Conservation (phyloP, 768 basidiomycete genomes). For the Serendipita indica region DNA sequence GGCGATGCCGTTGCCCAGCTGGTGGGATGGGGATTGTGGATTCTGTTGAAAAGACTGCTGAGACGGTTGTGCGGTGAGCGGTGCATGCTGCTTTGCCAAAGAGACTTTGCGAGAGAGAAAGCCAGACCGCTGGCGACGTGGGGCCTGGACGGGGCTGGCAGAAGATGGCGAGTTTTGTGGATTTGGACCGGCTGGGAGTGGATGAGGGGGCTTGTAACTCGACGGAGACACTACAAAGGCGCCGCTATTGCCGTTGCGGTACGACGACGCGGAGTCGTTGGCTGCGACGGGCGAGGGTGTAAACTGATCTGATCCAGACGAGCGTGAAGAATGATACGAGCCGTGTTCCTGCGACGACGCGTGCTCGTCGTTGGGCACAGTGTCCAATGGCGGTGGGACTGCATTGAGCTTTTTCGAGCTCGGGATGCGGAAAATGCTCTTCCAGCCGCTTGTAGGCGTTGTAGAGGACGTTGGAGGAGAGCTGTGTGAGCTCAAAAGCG, state of each 20-base stretch:
- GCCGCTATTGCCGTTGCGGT: too few relatives aligned
- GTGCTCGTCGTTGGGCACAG: not conserved
- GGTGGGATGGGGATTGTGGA: not conserved
- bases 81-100: not conserved
- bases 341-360: slow-evolving; percentile 1
- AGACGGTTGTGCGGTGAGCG: slow-evolving; percentile 12
- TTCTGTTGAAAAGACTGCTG: not conserved
- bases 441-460: slow-evolving; percentile 10
- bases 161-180: too few relatives aligned
- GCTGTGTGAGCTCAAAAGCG: not conserved
- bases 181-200: not conserved
- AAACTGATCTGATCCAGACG: slow-evolving; percentile 8
- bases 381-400: not conserved
- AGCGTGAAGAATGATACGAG: slow-evolving; percentile 9
- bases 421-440: slow-evolving; percentile 12
- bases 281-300: slow-evolving; percentile 7
- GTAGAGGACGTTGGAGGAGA: slow-evolving; percentile 5
- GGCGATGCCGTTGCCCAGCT: slow-evolving; percentile 1
- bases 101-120: slow-evolving; percentile 11
- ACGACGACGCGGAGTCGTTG: too few relatives aligned
- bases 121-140: slow-evolving; percentile 7
- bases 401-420: slow-evolving; percentile 8
- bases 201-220: not conserved
- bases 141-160: slow-evolving; percentile 9
- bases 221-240: slow-evolving; percentile 1